Evolutionary conservation across 2,329 filamentous ascomycete genomes (phyloP).

Genomic region (Apiospora phragmitis): DNA sequence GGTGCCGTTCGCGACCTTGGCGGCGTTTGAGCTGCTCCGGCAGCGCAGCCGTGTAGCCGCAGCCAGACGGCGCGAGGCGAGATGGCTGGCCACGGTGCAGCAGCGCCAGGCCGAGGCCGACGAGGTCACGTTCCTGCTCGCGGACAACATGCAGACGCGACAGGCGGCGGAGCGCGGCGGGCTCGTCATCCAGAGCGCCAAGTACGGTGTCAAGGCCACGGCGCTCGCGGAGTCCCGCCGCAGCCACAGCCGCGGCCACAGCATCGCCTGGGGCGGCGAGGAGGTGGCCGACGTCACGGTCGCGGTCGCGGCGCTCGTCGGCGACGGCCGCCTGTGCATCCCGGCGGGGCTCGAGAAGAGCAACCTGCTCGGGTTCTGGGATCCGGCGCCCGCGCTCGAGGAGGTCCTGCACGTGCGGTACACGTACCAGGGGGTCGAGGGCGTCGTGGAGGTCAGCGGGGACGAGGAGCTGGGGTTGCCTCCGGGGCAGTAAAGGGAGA

Average conservation of each 20-base stretch:
- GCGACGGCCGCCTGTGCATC: constrained; percentile 38
- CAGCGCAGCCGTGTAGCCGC: constrained; percentile 14
- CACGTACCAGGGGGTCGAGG: constrained; percentile 37
- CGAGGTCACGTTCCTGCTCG: constrained; percentile 43
- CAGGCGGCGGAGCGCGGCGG: constrained; percentile 41
- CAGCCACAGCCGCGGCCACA: neutral
- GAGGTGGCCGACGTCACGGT: constrained; percentile 52
- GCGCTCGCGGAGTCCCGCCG: neutral
- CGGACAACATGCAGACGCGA: constrained; percentile 38
- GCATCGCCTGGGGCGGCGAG: constrained; percentile 31
- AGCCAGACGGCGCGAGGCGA: neutral
- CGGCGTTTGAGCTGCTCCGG: constrained; percentile 35
- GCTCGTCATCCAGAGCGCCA: constrained; percentile 50
- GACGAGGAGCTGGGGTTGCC: constrained; percentile 38
- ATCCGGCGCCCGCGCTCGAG: constrained; percentile 42
- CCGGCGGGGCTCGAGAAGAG: constrained; percentile 43
- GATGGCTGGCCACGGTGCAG: neutral
- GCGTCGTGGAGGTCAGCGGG: constrained; percentile 36
- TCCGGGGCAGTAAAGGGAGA: neutral
- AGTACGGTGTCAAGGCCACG: constrained; percentile 42
- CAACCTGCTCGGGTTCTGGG: constrained; percentile 51
- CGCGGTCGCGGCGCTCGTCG: constrained; percentile 46
- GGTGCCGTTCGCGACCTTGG: constrained; percentile 41
- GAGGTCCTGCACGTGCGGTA: constrained; percentile 50
- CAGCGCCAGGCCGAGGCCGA: constrained; percentile 44